Evolutionary conservation across 768 basidiomycete genomes (phyloP), one percentile per base, ranked within the genome.

Genomic region (Boletus reticulatus): DNA sequence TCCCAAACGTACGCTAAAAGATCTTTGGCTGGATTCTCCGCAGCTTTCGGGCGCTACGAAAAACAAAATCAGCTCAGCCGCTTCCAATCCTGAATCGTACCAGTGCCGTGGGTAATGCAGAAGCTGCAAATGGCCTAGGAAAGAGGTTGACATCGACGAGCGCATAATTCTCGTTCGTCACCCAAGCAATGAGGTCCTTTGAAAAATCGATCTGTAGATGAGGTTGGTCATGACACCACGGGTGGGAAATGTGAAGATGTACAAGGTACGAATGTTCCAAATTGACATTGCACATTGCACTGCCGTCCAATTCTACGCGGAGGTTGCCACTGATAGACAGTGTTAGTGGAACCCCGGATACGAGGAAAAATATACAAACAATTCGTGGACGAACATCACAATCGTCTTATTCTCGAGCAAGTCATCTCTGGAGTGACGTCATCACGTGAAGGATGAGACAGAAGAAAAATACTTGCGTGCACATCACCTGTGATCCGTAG

Each of bases 1-100:
- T 98, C 96, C 97, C 97, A 99, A 12, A 98, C 71, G 68, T 98
- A 96, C 4, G 79, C 78, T 55, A 96, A 68, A 22, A 95, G 73
- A 29, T 89, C 83, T 46, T 70, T 78, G 9, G 77, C 79, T 41
- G 78, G 76, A 43, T 80, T 76, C 45, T 77, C 79, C 50, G 69
- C 61, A 16, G 72, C 58, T 60, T 77, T 83, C 9, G 69, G 55
- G 36, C 77, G 73, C 80, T 80, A 29, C 39, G 31, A 44, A 44
- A 24, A 22, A 43, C 42, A 29, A 43, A 16, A 16, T 56, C 10
- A 49, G 45, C 19, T 34, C 13, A 43, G 19, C 58, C 17, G 19
- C 24, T 37, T 58, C 16, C 37, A 19, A 43, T 9, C n/a, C 9
- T 42, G 42, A 17, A 36, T 46, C 67, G 29, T 66, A 81, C 81